A percentile compares a stretch with the other conserved stretches of the same genome.
Evolutionary conservation across 2,329 filamentous ascomycete species (phyloP).

Genomic region (Biscogniauxia marginata): DNA sequence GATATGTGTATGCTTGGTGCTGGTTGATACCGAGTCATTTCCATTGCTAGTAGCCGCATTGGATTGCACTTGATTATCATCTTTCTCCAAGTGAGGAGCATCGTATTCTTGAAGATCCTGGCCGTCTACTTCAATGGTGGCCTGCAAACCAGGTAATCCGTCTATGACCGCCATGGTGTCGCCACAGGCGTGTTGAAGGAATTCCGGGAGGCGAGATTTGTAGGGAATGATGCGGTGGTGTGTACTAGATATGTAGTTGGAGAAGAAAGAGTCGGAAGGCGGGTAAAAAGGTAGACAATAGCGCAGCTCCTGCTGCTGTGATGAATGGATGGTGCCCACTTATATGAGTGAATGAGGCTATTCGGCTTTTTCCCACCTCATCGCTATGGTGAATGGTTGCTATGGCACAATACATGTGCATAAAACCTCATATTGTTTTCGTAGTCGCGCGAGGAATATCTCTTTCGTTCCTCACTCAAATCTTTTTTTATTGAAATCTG

Average conservation of each 20-base stretch:
- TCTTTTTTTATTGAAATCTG: too few species aligned
- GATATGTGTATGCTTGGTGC: not conserved
- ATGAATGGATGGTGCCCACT: too few species aligned
- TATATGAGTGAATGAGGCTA: too few species aligned
- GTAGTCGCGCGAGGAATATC: too few species aligned
- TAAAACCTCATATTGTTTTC: too few species aligned
- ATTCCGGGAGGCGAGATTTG: too few species aligned
- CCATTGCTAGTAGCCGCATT: not conserved
- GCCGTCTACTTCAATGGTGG: not conserved
- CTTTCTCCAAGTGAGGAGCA: not conserved
- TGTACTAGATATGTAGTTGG: not conserved
- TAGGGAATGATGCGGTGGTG: not conserved
- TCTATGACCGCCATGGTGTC: slow-evolving; percentile 3
- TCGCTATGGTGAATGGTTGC: too few species aligned
- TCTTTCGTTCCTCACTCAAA: too few species aligned
- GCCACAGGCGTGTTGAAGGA: not conserved
- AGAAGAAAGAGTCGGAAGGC: not conserved
- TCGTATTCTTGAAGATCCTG: slow-evolving; percentile 6
- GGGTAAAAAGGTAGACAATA: too few species aligned
- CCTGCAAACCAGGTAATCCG: slow-evolving; percentile 5
- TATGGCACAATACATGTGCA: too few species aligned
- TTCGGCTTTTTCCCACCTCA: too few species aligned
- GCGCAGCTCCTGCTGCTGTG: too few species aligned
- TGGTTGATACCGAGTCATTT: not conserved
- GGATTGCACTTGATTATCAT: not conserved